These are phyloP conservation scores for Plectranthus barbatus DNA, from an alignment of 257 asterid genomes.

Conservation along the genomic window DNA sequence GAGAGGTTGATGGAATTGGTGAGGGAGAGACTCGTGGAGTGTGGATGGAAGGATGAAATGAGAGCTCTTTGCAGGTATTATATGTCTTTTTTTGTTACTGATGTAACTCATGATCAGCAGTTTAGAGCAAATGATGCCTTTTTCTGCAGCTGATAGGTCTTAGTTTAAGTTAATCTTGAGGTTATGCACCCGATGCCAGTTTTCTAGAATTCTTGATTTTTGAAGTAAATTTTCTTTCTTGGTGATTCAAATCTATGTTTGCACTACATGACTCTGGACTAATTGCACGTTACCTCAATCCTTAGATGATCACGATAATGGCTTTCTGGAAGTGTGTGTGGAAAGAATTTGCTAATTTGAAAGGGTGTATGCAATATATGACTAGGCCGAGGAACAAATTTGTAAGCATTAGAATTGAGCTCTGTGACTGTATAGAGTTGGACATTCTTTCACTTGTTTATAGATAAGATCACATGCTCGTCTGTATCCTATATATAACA, in stretches of 20 bases:
- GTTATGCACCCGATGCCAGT: background rate
- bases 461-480: background rate
- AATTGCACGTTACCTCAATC: background rate
- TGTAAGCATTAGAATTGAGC: background rate
- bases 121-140: background rate
- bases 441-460: background rate
- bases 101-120: background rate
- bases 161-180: background rate
- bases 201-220: background rate
- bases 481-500: background rate
- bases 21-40: conserved; percentile 44
- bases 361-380: background rate
- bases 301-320: background rate
- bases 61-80: conserved; percentile 40
- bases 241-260: conserved; percentile 5
- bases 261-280: background rate
- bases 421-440: background rate
- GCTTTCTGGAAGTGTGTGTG: background rate
- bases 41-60: conserved; percentile 55
- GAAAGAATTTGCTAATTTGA: background rate
- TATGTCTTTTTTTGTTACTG: no score
- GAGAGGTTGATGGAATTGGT: conserved; percentile 46
- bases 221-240: background rate
- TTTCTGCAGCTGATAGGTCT: background rate
- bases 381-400: background rate